Evolutionary conservation across 148 eudicot genomes (phyloP).

Genomic region (Rhododendron molle): DNA sequence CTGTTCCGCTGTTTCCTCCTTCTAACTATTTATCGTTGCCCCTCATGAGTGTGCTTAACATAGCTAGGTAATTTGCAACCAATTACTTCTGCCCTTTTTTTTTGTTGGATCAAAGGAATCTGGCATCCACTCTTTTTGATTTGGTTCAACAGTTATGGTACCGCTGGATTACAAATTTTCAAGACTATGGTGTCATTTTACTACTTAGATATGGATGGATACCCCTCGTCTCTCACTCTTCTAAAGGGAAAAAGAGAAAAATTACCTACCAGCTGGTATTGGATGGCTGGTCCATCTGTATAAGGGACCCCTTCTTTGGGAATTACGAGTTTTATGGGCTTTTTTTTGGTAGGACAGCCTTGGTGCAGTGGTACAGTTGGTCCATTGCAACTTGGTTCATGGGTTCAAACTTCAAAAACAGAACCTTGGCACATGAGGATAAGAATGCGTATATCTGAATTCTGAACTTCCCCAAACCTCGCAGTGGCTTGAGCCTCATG

Average conservation of each 20-base stretch:
- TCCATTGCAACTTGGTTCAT: neutral
- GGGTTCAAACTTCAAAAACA: neutral
- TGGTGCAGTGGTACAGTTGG: neutral
- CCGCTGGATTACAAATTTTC: neutral
- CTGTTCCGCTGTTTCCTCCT: slow-evolving; percentile 66
- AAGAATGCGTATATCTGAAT: neutral
- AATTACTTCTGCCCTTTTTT: neutral
- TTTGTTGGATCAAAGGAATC: neutral
- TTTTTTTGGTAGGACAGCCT: neutral
- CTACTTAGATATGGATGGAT: neutral
- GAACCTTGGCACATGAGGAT: neutral
- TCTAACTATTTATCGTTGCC: slow-evolving; percentile 85
- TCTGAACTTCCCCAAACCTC: neutral
- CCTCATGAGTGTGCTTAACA: slow-evolving; percentile 82
- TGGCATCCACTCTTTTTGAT: neutral
- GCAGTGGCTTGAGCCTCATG: neutral
- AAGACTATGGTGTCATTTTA: neutral
- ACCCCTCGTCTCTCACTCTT: neutral
- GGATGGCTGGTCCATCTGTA: neutral
- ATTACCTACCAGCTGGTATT: neutral
- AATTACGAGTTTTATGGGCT: neutral
- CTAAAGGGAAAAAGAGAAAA: neutral
- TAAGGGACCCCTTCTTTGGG: neutral
- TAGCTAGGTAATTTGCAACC: slow-evolving; percentile 66
- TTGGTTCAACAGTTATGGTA: neutral